Evolutionary conservation across 2,329 filamentous ascomycete species (phyloP), one percentile per base, ranked within the genome.

Genomic region (Cercospora sp.): DNA sequence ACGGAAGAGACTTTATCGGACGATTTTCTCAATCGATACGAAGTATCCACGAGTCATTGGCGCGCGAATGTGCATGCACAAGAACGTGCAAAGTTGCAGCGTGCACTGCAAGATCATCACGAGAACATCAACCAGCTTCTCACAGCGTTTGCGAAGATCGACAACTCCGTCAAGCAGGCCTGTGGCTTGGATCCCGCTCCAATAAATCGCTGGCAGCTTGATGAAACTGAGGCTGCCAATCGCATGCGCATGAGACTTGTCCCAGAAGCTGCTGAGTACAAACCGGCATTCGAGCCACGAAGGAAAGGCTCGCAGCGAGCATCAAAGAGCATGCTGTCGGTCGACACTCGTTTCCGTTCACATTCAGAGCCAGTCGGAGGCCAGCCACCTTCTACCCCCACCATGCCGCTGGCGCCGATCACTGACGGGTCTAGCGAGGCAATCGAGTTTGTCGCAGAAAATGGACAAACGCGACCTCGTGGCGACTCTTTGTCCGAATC

Each of bases 61-160:
- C 91, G 94, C 83, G 93, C 94, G 74, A 98, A 97, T 74, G 97
- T 99, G 48, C 95, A 94, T 78, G 89, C 91, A 60, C 93, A 94
- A 0, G 95, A 99, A 77, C 90, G 95, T 72, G 87, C 94, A 76
- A 98, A 97, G 77, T 90, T 96, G 72, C 94, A 98, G 77, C 87
- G 95, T 69, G 86, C 92, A 16, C 81, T 93, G 64, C 95, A 99
- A 79, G 96, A 99, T 75, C 92, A 97, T 75, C 93, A 97, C 74
- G 95, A 99, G 76, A 94, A 94, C 75, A 86, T 92, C 67, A 85
- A 86, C 1, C 97, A 93, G 76, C 86, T 96, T 69, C 87, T 88
- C 51, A 88, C 91, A 0, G 86, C 90, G 0, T 93, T 95, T 77
- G 86, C 87, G 5, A 93, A 90, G 75, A 90, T 98, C 81, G 89